Base-by-base conservation (phyloP, 768 basidiomycete species). In the Tylopilus felleus region DNA sequence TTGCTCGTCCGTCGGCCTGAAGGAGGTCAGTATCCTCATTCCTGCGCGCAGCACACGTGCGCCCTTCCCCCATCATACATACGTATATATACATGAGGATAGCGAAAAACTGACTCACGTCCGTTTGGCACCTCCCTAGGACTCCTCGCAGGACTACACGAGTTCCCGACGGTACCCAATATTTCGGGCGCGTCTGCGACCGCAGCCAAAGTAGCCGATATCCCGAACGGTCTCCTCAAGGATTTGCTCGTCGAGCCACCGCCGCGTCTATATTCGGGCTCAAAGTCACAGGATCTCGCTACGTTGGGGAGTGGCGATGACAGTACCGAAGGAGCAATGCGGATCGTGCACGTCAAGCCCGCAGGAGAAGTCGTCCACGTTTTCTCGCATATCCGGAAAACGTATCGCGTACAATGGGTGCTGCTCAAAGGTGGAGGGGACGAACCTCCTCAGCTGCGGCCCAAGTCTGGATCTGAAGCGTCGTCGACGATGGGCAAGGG, bases 311-410 rank as follows among this genome's bases (percentile, higher is more conserved):
- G 36, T 9, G 17, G 7, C 8, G 39, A 27, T 19, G 39, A 44
- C 14, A 9, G 4, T 23, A 41, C 42, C 1, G 49, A 51, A 14
- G 59, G 41, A 1, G 31, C 39, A 29, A 44, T 65, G 19, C 71
- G 66, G 17, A 75, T 88, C 21, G 60, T 71, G 36, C 71, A 75
- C 53, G 73, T 85, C 49, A 71, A 73, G 52, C 73, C 78, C 19
- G 82, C 75, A 21, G 85, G 86, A 12, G 80, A 86, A 55, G 82
- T 95, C 35, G 53, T 85, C 4, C 93, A 96, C 64, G 74, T 92
- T 44, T 97, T 97, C 71, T 93, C 90, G 9, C 94, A 98, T 66
- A 90, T 95, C 65, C 83, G 76, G 62, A 93, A 94, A 75, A 93
- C 89, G 13, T 95, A 89, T 65, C 79, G 84, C 53, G 77, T 82